Conservation (phyloP, 768 basidiomycete genomes). For the Lentinula edodes region DNA sequence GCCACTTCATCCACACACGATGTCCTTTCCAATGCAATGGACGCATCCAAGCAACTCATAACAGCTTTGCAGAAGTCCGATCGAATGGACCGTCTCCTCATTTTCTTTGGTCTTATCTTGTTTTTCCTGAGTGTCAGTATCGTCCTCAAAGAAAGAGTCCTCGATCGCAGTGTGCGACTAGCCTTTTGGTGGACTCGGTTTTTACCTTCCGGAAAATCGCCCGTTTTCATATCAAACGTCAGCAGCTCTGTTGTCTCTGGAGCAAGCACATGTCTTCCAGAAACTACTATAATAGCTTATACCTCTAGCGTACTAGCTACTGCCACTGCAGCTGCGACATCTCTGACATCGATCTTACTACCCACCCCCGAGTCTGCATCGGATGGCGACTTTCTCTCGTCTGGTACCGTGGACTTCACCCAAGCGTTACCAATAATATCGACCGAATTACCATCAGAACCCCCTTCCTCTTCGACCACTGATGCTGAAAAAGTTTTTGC, state of each 20-base stretch:
- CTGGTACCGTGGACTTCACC: neutral
- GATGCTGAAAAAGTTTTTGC: neutral
- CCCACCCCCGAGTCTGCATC: neutral
- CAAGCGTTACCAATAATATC: neutral
- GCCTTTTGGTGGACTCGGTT: slow-evolving; percentile 89
- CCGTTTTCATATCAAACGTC: no score
- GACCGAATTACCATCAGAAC: neutral
- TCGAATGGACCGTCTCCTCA: slow-evolving; percentile 85
- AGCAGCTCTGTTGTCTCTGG: neutral
- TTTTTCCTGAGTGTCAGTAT: slow-evolving; percentile 83
- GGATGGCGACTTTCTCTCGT: neutral
- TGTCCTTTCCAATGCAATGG: slow-evolving; percentile 61
- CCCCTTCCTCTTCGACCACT: neutral
- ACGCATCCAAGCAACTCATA: slow-evolving; percentile 79
- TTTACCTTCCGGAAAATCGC: slow-evolving; percentile 32
- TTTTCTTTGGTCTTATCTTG: slow-evolving; percentile 73
- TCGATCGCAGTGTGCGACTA: slow-evolving; percentile 73
- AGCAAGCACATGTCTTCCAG: neutral
- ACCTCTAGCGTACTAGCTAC: neutral
- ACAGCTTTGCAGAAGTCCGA: slow-evolving; percentile 87
- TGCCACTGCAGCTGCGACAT: neutral
- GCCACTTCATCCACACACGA: slow-evolving; percentile 77
- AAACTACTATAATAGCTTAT: neutral
- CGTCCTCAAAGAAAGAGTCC: slow-evolving; percentile 81
- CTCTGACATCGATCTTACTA: neutral